A percentile compares a stretch with the other conserved stretches of the same genome.
phyloP scores from a whole-genome alignment of 2,329 filamentous ascomycete species.

The Penicillium oxalicum region DNA sequence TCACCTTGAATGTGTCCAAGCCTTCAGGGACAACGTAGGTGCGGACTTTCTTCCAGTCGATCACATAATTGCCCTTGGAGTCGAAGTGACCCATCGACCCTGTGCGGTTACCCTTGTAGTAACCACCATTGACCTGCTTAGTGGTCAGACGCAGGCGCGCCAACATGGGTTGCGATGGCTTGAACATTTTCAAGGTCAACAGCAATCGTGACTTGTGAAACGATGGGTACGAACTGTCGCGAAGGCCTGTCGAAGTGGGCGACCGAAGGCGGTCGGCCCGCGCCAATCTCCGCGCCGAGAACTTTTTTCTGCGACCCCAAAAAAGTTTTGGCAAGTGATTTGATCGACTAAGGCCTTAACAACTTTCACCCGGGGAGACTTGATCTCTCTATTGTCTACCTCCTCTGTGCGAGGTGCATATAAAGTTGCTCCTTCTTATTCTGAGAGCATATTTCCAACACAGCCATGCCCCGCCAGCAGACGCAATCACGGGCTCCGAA shows the following conservation, averaged over 20 bases:
- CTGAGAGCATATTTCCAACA: neutral
- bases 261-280: conserved; percentile 19
- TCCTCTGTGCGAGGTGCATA: neutral
- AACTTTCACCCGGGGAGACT: conserved; percentile 6
- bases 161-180: conserved; percentile 50
- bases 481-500: conserved; percentile 37
- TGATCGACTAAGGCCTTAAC: conserved; percentile 3
- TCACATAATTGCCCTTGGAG: conserved; percentile 54
- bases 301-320: conserved; percentile 29
- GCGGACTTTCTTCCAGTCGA: conserved; percentile 82
- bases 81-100: conserved; percentile 84
- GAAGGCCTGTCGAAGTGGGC: conserved; percentile 11
- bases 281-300: conserved; percentile 31
- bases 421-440: neutral
- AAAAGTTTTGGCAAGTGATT: conserved; percentile 2
- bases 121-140: conserved; percentile 87
- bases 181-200: conserved; percentile 32
- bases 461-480: conserved; percentile 38
- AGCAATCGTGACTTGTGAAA: neutral
- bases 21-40: conserved; percentile 76
- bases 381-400: conserved; percentile 2
- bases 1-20: conserved; percentile 65
- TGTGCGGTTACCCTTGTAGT: conserved; percentile 92
- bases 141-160: conserved; percentile 78
- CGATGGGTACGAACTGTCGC: conserved; percentile 10